phyloP scores from a whole-genome alignment of 208 protist genomes.

The Crithidia acanthocephali region DNA sequence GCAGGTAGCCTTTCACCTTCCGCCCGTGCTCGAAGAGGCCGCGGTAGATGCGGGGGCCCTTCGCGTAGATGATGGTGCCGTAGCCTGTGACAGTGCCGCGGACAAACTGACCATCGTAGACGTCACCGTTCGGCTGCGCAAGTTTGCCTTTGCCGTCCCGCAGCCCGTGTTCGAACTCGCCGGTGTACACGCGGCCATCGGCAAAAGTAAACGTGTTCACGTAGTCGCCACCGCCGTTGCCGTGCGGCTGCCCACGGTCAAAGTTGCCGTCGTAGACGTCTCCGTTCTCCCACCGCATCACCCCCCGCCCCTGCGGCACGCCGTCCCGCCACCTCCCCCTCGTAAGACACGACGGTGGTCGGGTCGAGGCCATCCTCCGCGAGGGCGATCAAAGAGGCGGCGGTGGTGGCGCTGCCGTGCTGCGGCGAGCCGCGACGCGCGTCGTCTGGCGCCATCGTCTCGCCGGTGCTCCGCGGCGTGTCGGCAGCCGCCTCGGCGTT shows the following conservation, averaged over 20 bases:
- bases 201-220: conserved; percentile 35
- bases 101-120: conserved; percentile 68
- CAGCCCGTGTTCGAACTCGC: conserved; percentile 47
- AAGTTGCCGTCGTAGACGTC: conserved; percentile 53
- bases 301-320: conserved; percentile 10
- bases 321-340: conserved; percentile 36
- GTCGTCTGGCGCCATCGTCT: conserved; percentile 6
- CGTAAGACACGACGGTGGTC: conserved; percentile 27
- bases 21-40: conserved; percentile 42
- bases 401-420: not conserved
- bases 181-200: conserved; percentile 64
- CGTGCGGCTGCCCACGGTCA: conserved; percentile 38
- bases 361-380: conserved; percentile 8
- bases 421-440: not conserved
- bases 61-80: conserved; percentile 41
- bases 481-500: not conserved
- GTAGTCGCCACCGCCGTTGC: conserved; percentile 1
- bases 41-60: conserved; percentile 35
- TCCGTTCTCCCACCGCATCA: conserved; percentile 33
- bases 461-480: conserved; percentile 25
- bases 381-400: not conserved
- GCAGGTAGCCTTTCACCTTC: conserved; percentile 48
- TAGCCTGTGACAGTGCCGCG: conserved; percentile 47
- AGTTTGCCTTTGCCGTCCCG: conserved; percentile 57
- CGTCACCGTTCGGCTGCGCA: conserved; percentile 52